Conservation (phyloP, 352 stramenopile genomes). For the Phytopythium aichiense region DNA sequence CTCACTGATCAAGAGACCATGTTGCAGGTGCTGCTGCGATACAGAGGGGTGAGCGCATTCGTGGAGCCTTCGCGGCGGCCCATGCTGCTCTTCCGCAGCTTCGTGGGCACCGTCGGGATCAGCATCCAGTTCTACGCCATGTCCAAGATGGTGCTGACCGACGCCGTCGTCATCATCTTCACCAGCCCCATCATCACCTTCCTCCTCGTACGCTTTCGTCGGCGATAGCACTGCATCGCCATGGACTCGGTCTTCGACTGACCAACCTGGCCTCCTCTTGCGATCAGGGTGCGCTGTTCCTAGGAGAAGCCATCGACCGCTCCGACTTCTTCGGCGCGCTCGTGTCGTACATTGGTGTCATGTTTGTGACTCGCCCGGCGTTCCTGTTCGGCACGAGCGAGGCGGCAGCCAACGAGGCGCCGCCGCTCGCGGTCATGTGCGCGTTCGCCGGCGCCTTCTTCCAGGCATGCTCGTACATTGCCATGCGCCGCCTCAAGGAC, state of each 20-base stretch:
- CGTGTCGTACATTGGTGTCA: conserved; percentile 21
- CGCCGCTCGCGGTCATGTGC: conserved; percentile 25
- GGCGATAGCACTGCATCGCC: neutral
- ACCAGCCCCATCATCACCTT: conserved; percentile 62
- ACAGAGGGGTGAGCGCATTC: conserved; percentile 11
- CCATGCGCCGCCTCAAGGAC: conserved; percentile 30
- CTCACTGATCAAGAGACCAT: neutral
- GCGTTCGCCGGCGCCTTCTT: conserved; percentile 25
- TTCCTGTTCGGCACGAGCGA: conserved; percentile 13
- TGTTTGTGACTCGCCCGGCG: conserved; percentile 18
- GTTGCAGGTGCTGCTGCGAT: conserved; percentile 23
- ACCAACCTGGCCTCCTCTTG: neutral
- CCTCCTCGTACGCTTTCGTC: conserved; percentile 36
- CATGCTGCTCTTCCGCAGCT: conserved; percentile 36
- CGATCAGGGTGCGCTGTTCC: conserved; percentile 16
- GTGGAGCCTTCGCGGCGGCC: conserved; percentile 18
- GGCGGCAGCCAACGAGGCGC: conserved; percentile 9
- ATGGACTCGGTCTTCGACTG: neutral
- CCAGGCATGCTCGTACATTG: conserved; percentile 33
- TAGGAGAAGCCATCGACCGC: conserved; percentile 17
- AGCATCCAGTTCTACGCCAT: conserved; percentile 67
- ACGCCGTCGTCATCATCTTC: conserved; percentile 65
- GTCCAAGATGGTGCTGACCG: conserved; percentile 65
- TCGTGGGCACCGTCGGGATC: conserved; percentile 51
- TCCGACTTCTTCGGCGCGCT: conserved; percentile 11